These are phyloP conservation scores for Coemansia sp. DNA, from an alignment of 371 early-diverging fungal species.

Conservation along the genomic window DNA sequence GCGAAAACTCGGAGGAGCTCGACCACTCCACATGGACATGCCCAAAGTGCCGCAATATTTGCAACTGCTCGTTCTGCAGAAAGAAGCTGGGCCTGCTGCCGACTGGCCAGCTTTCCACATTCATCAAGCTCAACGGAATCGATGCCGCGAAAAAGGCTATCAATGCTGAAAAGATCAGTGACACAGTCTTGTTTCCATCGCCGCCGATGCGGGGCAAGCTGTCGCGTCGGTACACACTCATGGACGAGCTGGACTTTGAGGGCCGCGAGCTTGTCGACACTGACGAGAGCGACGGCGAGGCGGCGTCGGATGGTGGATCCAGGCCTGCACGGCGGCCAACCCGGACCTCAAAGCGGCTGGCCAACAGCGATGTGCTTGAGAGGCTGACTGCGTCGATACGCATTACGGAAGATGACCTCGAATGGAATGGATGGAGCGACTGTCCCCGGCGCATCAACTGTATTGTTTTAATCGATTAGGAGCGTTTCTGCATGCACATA, in stretches of 20 bases:
- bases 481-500: neutral
- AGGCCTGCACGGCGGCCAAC: neutral
- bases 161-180: constrained; percentile 6
- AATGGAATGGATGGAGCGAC: constrained; percentile 25
- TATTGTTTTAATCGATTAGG: constrained; percentile 24
- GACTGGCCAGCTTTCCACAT: constrained; percentile 45
- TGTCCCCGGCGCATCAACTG: constrained; percentile 24
- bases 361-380: constrained; percentile 11
- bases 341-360: constrained; percentile 12
- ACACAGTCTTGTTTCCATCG: constrained; percentile 1
- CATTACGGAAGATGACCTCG: constrained; percentile 7
- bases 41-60: constrained; percentile 56
- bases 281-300: constrained; percentile 5
- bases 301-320: neutral
- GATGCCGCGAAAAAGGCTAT: constrained; percentile 14
- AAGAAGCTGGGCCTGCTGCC: constrained; percentile 46
- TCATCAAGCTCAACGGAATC: constrained; percentile 19
- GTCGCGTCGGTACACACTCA: neutral
- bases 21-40: constrained; percentile 49
- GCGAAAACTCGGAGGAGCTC: constrained; percentile 38
- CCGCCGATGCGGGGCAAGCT: neutral
- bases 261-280: neutral
- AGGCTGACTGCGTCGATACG: constrained; percentile 7
- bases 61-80: constrained; percentile 56
- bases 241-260: neutral